Base-by-base conservation (phyloP, 306 rosid genomes). In the Glycyrrhiza uralensis region DNA sequence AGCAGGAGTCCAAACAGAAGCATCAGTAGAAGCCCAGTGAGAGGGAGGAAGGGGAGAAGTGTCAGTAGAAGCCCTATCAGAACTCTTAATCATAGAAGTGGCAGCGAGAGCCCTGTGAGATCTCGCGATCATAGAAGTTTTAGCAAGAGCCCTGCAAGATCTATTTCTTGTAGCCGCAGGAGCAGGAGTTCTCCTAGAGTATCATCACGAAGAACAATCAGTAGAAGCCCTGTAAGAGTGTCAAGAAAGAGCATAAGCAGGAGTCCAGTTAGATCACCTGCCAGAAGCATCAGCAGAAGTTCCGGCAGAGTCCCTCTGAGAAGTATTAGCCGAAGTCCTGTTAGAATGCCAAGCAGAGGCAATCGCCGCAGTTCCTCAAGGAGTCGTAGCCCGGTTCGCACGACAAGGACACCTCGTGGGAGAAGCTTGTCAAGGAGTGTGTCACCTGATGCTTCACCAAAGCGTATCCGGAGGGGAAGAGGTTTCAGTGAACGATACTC, bases 401-500 rank as follows among this genome's bases (percentile, higher is more conserved):
- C 88, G 85, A 82, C 73, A 30, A 87, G 89, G 72, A 84, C 98
- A 18, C 96, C 95, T 46, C 87, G 88, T 68, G 83, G 85, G 47
- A 87, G 86, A 76, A 93, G 96, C 81, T 76, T 85, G 60, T 94
- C 99, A 2, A 89, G 90, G 83, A 94, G 99, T 69, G 88, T 62
- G 26, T 94, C 99, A 51, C 97, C 94, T 23, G 88, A 85, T 85
- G 86, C 72, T 12, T 89, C 98, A 7, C 99, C 97, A 56, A 91
- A 89, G 82, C 96, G 96, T 67, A 84, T 94, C 67, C 85, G 96
- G 76, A 89, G 97, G 84, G 99, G 99, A 41, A 89, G 97, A 55
- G 99, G 99, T 72, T 91, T 94, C 62, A 94, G 99, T 61, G 91
- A 94, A 79, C 86, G 91, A 7, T 94, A 91, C 81, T 94, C 99